Evolutionary conservation across 345 rosid genomes (phyloP).

Genomic region (Pugionium dolabratum): DNA sequence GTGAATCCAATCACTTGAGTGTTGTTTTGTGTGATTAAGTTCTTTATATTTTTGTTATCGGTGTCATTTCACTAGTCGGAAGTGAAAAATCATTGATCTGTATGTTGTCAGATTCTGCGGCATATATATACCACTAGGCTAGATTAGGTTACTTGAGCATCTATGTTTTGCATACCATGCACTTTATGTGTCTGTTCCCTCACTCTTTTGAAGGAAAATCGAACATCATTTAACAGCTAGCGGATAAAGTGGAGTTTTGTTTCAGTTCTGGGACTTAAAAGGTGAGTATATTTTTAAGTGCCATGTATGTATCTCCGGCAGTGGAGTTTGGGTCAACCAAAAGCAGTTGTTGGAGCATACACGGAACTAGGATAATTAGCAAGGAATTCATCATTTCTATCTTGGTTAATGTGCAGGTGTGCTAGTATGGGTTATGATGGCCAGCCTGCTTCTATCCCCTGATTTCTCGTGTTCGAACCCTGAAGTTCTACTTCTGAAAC

Average conservation of each 20-base stretch:
- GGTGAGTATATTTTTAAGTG: constrained; percentile 60
- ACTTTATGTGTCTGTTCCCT: constrained; percentile 50
- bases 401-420: constrained; percentile 93
- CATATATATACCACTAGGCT: neutral
- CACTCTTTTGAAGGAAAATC: constrained; percentile 60
- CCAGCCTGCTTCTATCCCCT: constrained; percentile 74
- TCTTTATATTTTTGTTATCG: neutral
- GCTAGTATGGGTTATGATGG: constrained; percentile 65
- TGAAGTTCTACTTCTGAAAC: constrained; percentile 67
- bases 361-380: constrained; percentile 46
- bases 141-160: constrained; percentile 41
- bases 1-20: neutral
- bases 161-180: constrained; percentile 42
- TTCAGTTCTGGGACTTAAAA: constrained; percentile 50
- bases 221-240: too few relatives aligned
- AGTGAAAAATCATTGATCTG: constrained; percentile 2
- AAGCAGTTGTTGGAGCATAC: constrained; percentile 43
- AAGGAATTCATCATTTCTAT: constrained; percentile 73
- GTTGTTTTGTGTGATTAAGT: constrained; percentile 19
- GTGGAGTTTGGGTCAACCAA: constrained; percentile 42
- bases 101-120: neutral
- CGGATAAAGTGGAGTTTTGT: constrained; percentile 46
- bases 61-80: neutral
- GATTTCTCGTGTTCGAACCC: constrained; percentile 64
- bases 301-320: constrained; percentile 33